A percentile compares a stretch with the other conserved stretches of the same genome.
Evolutionary conservation across 2,329 filamentous ascomycete species (phyloP).

Genomic region (Xylariaceae sp.): DNA sequence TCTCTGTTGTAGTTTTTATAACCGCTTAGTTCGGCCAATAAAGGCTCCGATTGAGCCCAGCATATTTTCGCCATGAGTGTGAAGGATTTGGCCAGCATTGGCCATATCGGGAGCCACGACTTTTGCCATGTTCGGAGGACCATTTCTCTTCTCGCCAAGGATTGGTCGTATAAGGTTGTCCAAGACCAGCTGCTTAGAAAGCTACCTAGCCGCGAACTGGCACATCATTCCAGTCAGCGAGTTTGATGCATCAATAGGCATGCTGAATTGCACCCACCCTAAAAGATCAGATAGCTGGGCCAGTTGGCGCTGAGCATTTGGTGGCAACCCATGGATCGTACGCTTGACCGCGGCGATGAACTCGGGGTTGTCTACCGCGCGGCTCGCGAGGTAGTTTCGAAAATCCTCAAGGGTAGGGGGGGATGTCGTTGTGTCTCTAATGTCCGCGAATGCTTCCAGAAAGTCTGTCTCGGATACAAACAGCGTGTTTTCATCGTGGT

Average conservation of each 20-base stretch:
- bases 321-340: neutral
- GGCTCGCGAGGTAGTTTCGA: constrained; percentile 1
- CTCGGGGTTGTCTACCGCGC: constrained; percentile 2
- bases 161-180: constrained; percentile 4
- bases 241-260: too few relatives aligned
- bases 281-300: constrained; percentile 2
- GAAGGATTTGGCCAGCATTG: constrained; percentile 3
- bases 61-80: constrained; percentile 1
- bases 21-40: constrained; percentile 3
- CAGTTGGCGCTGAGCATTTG: neutral
- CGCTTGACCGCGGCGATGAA: constrained; percentile 3
- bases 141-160: neutral
- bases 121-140: constrained; percentile 6
- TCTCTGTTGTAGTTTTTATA: constrained; percentile 42
- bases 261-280: neutral
- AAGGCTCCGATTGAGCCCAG: constrained; percentile 3
- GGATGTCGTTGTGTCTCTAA: neutral
- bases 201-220: constrained; percentile 5
- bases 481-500: neutral
- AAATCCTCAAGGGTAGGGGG: constrained; percentile 6
- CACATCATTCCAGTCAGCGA: too few relatives aligned
- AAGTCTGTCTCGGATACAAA: neutral
- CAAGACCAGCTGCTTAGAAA: constrained; percentile 7
- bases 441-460: neutral
- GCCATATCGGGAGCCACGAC: constrained; percentile 4